Base-by-base conservation (phyloP, 1,284 basidiomycete genomes). In the Trichosporon sp. region DNA sequence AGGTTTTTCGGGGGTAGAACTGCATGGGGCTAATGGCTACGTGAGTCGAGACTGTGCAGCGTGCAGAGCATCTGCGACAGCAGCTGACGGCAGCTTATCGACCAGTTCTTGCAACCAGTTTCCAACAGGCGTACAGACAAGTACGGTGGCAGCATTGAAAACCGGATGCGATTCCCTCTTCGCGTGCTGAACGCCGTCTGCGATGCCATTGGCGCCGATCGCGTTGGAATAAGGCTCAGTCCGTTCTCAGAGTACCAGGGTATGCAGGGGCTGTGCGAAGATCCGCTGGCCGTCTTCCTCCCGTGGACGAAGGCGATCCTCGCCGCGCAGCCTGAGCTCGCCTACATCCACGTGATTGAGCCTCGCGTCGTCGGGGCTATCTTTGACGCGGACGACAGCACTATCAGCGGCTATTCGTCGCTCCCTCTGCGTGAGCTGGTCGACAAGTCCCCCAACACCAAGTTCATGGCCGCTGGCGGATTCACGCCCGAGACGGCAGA, bases 291-390 rank as follows among this genome's bases (percentile, higher is more conserved):
- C 54, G 81, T 81, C 0, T 86, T 84, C 74, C 51, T 71, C 21
- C 78, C 77, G 63, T 71, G 79, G 69, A 68, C 75, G 56, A 64
- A 76, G 35, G 66, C 74, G 51, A 75, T 85, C 38, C 69, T 86
- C 67, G 81, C 86, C 54, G 76, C 79, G 2, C 84, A 87, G 76
- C 87, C 89, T 16, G 75, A 85, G 3, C 80, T 90, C 7, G 88
- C 88, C 0, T 91, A 89, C 77, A 70, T 90, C n/a, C 90, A 91
- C 76, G 81, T 87, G 48, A 80, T 88, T 31, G 89, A 90, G 75
- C 59, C 68, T 21, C 81, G 85, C 59, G 77, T 71, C 4, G 69
- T 71, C 66, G 75, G 78, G 21, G 68, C 73, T 32, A 74, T 37
- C 32, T 68, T 71, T 38, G 37, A 76, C 35, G 73, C 77, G 38